phyloP scores from a whole-genome alignment of 2,329 filamentous ascomycete species.

The Penicillium sp. region DNA sequence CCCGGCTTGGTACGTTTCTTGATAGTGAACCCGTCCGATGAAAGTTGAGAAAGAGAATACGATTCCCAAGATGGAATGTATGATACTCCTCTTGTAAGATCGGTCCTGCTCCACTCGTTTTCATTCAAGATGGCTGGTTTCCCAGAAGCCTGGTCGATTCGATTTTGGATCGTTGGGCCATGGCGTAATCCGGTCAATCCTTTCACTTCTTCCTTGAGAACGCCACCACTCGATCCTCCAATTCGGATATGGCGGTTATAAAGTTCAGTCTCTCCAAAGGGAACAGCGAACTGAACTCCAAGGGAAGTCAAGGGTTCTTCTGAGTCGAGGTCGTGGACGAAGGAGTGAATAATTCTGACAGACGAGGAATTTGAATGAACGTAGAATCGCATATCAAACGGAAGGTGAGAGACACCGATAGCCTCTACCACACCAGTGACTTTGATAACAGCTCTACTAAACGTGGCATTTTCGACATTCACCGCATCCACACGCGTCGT shows the following conservation, averaged over 20 bases:
- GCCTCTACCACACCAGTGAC: conserved; percentile 7
- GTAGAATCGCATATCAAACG: conserved; percentile 18
- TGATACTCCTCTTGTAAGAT: conserved; percentile 48
- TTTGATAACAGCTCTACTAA: conserved; percentile 10
- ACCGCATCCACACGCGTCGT: conserved; percentile 4
- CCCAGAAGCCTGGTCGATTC: conserved; percentile 54
- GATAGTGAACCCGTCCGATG: conserved; percentile 60
- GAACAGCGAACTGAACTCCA: conserved; percentile 58
- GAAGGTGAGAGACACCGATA: conserved; percentile 5
- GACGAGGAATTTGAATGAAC: conserved; percentile 12
- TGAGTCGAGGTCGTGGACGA: conserved; percentile 14
- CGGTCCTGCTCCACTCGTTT: conserved; percentile 47
- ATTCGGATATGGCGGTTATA: conserved; percentile 62
- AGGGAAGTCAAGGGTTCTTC: conserved; percentile 11
- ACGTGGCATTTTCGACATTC: conserved; percentile 11
- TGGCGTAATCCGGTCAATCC: conserved; percentile 60
- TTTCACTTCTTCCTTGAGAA: conserved; percentile 60
- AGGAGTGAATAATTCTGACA: conserved; percentile 12
- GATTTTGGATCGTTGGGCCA: conserved; percentile 55
- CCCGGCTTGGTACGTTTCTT: conserved; percentile 61
- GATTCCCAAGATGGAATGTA: conserved; percentile 63
- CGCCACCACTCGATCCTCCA: conserved; percentile 55
- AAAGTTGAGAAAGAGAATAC: conserved; percentile 58
- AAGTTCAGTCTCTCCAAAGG: conserved; percentile 52
- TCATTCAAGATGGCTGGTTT: conserved; percentile 43